Conservation (phyloP, 2,329 filamentous ascomycete genomes). For the Epichloe aotearoae region DNA sequence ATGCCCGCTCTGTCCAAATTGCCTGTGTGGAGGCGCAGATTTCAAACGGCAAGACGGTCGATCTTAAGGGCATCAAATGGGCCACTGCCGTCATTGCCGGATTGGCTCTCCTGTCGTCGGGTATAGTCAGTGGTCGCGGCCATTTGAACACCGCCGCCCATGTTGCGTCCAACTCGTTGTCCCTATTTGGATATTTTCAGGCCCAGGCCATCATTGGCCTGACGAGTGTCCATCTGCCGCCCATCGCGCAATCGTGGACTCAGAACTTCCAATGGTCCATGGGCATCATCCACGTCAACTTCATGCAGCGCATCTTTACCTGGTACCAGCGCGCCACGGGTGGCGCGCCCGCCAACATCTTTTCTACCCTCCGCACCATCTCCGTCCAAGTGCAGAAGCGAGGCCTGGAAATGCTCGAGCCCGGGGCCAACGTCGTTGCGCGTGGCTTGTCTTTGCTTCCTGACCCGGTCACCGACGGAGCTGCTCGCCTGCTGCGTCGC, state of each 20-base stretch:
- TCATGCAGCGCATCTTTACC: conserved; percentile 74
- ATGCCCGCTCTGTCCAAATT: conserved; percentile 32
- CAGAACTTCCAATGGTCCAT: conserved; percentile 97
- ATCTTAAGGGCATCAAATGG: conserved; percentile 80
- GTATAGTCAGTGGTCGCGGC: conserved; percentile 78
- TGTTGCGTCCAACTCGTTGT: conserved; percentile 80
- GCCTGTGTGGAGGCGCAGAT: conserved; percentile 79
- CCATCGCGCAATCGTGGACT: conserved; percentile 81
- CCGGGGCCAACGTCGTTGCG: conserved; percentile 14
- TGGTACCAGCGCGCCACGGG: conserved; percentile 93
- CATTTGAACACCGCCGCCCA: conserved; percentile 90
- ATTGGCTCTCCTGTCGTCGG: conserved; percentile 68
- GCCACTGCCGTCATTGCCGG: conserved; percentile 75
- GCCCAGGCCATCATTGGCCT: conserved; percentile 83
- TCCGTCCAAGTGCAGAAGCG: conserved; percentile 74
- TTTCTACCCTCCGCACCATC: conserved; percentile 56
- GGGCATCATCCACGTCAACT: conserved; percentile 76
- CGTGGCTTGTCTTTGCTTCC: conserved; percentile 29
- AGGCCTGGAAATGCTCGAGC: conserved; percentile 17
- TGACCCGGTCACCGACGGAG: conserved; percentile 23
- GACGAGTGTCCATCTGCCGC: conserved; percentile 65
- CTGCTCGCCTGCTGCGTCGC: conserved; percentile 25
- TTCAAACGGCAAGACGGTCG: conserved; percentile 83
- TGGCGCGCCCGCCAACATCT: conserved; percentile 66
- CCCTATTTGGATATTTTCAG: conserved; percentile 87